Conservation (phyloP, 495 filamentous ascomycete species). For the Penicillium bialowiezense region DNA sequence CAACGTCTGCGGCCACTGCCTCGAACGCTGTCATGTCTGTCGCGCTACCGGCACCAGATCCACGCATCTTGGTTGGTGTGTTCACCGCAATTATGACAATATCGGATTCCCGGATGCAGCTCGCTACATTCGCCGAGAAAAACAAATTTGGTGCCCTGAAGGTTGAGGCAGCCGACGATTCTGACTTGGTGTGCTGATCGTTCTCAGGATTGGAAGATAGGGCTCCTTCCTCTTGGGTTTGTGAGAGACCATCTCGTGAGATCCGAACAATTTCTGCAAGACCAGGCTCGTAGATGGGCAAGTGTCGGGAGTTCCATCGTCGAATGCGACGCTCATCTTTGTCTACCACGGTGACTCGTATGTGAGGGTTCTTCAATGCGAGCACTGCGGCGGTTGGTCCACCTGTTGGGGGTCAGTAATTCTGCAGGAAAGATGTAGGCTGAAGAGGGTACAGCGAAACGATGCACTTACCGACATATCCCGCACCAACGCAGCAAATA, state of each 20-base stretch:
- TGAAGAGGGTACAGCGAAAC: background rate
- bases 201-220: background rate
- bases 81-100: slow-evolving; percentile 74
- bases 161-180: background rate
- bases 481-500: slow-evolving; percentile 12
- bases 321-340: slow-evolving; percentile 59
- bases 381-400: slow-evolving; percentile 73
- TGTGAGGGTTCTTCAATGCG: slow-evolving; percentile 64
- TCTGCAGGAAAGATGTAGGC: background rate
- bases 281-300: slow-evolving; percentile 61
- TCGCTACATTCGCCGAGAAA: slow-evolving; percentile 64
- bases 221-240: background rate
- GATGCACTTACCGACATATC: slow-evolving; percentile 7
- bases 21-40: slow-evolving; percentile 69
- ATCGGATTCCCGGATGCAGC: slow-evolving; percentile 61
- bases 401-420: slow-evolving; percentile 34
- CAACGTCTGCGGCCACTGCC: slow-evolving; percentile 60
- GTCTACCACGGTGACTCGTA: slow-evolving; percentile 72
- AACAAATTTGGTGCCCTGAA: slow-evolving; percentile 50
- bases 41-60: slow-evolving; percentile 63
- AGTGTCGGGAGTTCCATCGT: slow-evolving; percentile 68
- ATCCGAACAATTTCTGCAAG: slow-evolving; percentile 40
- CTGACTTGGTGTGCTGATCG: background rate
- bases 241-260: slow-evolving; percentile 10
- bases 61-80: slow-evolving; percentile 72